Evolutionary conservation across 495 filamentous ascomycete species (phyloP).

Genomic region (Oleoguttula mirabilis): DNA sequence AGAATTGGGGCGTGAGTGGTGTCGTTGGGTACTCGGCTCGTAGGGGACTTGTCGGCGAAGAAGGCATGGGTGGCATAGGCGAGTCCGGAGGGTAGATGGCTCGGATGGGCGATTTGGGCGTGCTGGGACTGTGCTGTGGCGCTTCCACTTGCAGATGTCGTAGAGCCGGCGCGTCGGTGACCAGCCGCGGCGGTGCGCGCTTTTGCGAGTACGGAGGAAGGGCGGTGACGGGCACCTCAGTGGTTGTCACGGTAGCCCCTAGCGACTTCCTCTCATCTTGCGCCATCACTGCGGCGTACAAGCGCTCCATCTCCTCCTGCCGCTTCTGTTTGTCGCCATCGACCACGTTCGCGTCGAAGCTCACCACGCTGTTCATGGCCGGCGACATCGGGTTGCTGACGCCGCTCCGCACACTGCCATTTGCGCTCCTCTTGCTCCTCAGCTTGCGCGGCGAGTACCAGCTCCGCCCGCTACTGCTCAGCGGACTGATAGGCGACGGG

Average conservation of each 20-base stretch:
- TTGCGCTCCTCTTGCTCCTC: conserved; percentile 27
- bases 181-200: conserved; percentile 8
- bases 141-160: conserved; percentile 9
- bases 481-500: conserved; percentile 25
- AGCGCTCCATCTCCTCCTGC: conserved; percentile 71
- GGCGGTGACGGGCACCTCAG: background rate
- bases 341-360: conserved; percentile 65
- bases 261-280: conserved; percentile 56
- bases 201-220: conserved; percentile 9
- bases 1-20: conserved; percentile 5
- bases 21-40: conserved; percentile 7
- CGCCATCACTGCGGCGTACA: conserved; percentile 86
- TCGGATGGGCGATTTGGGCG: conserved; percentile 19
- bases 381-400: conserved; percentile 24
- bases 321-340: conserved; percentile 57
- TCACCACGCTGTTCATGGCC: conserved; percentile 36
- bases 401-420: conserved; percentile 27
- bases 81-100: conserved; percentile 32
- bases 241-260: background rate
- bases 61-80: conserved; percentile 8
- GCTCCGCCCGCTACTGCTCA: conserved; percentile 28
- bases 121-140: conserved; percentile 3
- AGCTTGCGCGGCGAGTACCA: conserved; percentile 29
- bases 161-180: conserved; percentile 14
- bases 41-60: conserved; percentile 14